These are phyloP conservation scores for Starmerella gropengiesseri DNA, from an alignment of 805 yeast species.

Conservation along the genomic window DNA sequence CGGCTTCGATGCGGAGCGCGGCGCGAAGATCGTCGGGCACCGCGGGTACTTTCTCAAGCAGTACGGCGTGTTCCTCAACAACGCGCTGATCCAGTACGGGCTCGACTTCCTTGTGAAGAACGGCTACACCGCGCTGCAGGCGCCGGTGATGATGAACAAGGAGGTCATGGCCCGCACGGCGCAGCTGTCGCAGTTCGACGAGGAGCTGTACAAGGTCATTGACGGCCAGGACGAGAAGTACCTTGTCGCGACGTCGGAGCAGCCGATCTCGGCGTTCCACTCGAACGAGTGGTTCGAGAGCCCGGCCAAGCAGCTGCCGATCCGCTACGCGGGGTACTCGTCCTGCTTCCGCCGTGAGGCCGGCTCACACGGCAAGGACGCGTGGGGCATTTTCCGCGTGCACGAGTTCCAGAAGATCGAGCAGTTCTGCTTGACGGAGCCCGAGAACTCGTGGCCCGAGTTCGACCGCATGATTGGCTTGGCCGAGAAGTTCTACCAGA, in stretches of 20 bases:
- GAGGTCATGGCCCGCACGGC: conserved; percentile 99
- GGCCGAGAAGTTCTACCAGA: conserved; percentile 87
- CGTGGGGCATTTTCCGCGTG: conserved; percentile 99
- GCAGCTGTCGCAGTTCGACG: conserved; percentile 94
- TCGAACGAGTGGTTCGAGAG: conserved; percentile 97
- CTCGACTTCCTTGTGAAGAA: conserved; percentile 66
- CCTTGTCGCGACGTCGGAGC: conserved; percentile 96
- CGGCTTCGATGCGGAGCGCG: conserved; percentile 98
- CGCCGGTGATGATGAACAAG: conserved; percentile 99
- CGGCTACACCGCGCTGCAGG: conserved; percentile 84
- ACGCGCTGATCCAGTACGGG: conserved; percentile 95
- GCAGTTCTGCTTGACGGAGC: conserved; percentile 92
- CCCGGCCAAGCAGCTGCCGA: conserved; percentile 92
- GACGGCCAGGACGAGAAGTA: conserved; percentile 98
- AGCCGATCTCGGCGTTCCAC: conserved; percentile 97
- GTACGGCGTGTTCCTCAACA: conserved; percentile 94
- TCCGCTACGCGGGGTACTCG: conserved; percentile 94
- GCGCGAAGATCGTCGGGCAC: conserved; percentile 94
- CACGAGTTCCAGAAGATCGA: conserved; percentile 98
- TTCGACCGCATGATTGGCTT: conserved; percentile 87
- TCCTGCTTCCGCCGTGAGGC: conserved; percentile 99
- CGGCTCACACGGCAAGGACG: conserved; percentile 98
- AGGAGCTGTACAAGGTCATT: conserved; percentile 90
- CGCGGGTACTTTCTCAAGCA: conserved; percentile 94
- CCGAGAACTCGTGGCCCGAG: conserved; percentile 96